phyloP scores from a whole-genome alignment of 2,329 filamentous ascomycete genomes.

The Colletotrichum falcatum region DNA sequence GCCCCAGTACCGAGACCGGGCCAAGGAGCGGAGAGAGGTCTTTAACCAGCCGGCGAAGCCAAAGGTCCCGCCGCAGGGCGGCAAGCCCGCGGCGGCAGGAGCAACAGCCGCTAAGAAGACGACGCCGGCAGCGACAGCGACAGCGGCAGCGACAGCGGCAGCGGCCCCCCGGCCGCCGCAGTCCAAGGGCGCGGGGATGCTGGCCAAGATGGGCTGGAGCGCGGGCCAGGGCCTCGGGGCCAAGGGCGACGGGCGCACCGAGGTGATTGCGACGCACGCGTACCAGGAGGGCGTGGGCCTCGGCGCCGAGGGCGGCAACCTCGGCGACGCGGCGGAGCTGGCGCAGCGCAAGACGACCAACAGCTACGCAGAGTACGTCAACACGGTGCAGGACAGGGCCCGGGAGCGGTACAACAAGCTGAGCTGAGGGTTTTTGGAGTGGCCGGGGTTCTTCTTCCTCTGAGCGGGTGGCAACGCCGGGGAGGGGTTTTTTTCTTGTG shows the following conservation, averaged over 20 bases:
- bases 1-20: conserved; percentile 72
- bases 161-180: conserved; percentile 51
- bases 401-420: conserved; percentile 74
- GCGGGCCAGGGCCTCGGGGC: conserved; percentile 74
- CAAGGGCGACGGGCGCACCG: conserved; percentile 70
- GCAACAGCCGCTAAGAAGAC: conserved; percentile 43
- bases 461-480: neutral
- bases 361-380: conserved; percentile 71
- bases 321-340: conserved; percentile 75
- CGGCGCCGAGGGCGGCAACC: conserved; percentile 75
- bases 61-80: conserved; percentile 46
- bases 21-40: conserved; percentile 72
- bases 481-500: too few relatives aligned
- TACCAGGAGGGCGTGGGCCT: conserved; percentile 78
- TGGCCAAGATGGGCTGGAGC: conserved; percentile 81
- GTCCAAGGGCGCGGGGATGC: conserved; percentile 74
- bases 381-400: conserved; percentile 73
- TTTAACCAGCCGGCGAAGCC: conserved; percentile 72
- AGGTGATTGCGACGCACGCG: conserved; percentile 72
- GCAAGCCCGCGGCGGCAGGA: conserved; percentile 36
- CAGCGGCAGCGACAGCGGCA: conserved; percentile 28
- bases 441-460: too few relatives aligned
- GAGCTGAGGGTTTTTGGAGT: conserved; percentile 41
- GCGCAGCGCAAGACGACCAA: conserved; percentile 72
- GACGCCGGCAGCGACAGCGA: conserved; percentile 32